Evolutionary conservation across 2,329 filamentous ascomycete genomes (phyloP).

Genomic region (Clonostachys rosea): DNA sequence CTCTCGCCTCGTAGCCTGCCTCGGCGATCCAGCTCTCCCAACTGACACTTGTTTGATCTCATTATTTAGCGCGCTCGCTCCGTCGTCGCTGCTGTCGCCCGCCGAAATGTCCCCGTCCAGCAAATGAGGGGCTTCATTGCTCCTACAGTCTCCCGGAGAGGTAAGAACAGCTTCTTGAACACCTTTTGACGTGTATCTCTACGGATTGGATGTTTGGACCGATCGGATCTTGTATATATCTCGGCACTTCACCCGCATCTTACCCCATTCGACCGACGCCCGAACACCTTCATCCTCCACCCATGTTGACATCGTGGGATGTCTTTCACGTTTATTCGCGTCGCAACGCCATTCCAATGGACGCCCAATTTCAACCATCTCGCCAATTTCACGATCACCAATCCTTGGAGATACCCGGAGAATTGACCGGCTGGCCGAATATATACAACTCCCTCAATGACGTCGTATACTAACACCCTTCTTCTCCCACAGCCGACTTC

Average conservation of each 20-base stretch:
- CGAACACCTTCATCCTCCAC: too few species aligned
- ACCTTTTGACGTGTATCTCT: neutral
- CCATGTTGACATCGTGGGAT: too few species aligned
- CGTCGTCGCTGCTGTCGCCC: slow-evolving; percentile 43
- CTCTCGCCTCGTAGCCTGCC: neutral
- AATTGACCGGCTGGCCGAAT: too few species aligned
- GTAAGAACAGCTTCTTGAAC: slow-evolving; percentile 33
- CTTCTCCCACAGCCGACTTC: slow-evolving; percentile 68
- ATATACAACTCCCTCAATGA: too few species aligned
- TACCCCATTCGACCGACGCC: too few species aligned
- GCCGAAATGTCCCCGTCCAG: slow-evolving; percentile 33
- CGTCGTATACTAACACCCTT: too few species aligned
- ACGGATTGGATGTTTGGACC: neutral
- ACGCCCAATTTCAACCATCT: neutral
- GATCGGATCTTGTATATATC: too few species aligned
- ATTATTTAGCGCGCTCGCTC: slow-evolving; percentile 44
- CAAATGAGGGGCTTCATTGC: slow-evolving; percentile 50
- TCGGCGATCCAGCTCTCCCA: neutral
- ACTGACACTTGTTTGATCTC: slow-evolving; percentile 3
- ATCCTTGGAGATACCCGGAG: neutral
- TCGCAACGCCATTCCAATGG: neutral
- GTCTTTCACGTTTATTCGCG: too few species aligned
- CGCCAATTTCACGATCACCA: neutral
- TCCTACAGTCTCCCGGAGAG: slow-evolving; percentile 56
- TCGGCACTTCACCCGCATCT: too few species aligned